Conservation (phyloP, 2,329 filamentous ascomycete species). For the Aspergillus vadensis region DNA sequence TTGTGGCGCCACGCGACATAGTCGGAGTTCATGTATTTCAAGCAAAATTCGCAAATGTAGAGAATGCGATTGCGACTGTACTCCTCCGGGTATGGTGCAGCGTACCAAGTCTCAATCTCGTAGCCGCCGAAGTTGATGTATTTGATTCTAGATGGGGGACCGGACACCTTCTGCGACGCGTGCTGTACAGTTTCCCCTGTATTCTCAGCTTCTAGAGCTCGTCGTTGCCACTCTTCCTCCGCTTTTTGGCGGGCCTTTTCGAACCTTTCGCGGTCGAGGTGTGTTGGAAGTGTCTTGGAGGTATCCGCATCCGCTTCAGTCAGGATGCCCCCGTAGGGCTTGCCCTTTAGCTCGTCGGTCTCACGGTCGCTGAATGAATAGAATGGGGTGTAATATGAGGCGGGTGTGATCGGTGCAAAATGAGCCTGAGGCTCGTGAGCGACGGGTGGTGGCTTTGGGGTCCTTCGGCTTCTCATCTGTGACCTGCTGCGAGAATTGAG, state of each 20-base stretch:
- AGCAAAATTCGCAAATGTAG: constrained; percentile 99
- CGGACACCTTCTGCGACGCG: constrained; percentile 73
- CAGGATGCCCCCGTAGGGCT: constrained; percentile 93
- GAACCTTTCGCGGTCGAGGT: constrained; percentile 80
- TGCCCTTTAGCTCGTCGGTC: constrained; percentile 83
- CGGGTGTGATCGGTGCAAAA: constrained; percentile 61
- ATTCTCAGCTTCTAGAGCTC: constrained; percentile 63
- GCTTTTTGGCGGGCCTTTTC: constrained; percentile 87
- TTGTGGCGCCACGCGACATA: constrained; percentile 98
- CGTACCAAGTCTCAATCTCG: constrained; percentile 99
- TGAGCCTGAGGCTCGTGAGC: constrained; percentile 54
- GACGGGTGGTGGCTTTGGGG: constrained; percentile 44
- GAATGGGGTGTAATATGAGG: constrained; percentile 73
- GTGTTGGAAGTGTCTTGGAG: constrained; percentile 77
- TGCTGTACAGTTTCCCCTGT: constrained; percentile 64
- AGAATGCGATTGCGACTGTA: constrained; percentile 94
- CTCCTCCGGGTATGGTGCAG: constrained; percentile 95
- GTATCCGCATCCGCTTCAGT: constrained; percentile 89
- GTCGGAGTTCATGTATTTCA: constrained; percentile 99
- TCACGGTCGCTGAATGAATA: constrained; percentile 90
- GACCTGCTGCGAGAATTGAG: constrained; percentile 62
- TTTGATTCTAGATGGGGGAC: constrained; percentile 92
- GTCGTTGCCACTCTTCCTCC: constrained; percentile 85
- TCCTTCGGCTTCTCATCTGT: constrained; percentile 53
- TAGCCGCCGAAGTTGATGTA: constrained; percentile 97